Evolutionary conservation across 2,329 filamentous ascomycete species (phyloP).

Genomic region (Aplosporella prunicola): DNA sequence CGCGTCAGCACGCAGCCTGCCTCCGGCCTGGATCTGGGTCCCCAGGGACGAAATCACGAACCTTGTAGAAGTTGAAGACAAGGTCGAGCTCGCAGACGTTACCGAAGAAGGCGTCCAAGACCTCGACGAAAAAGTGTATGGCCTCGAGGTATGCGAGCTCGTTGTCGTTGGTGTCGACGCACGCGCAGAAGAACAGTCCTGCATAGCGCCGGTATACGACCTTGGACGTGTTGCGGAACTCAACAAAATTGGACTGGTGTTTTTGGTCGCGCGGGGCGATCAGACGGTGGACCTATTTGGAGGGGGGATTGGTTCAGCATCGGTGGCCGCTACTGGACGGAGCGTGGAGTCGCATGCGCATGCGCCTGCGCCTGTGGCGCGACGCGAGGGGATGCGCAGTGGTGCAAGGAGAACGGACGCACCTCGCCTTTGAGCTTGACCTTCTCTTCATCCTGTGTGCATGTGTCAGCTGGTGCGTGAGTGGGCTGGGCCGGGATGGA

Average conservation of each 20-base stretch:
- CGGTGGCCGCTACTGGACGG: conserved; percentile 1
- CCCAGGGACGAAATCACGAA: conserved; percentile 23
- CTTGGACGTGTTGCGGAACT: conserved; percentile 78
- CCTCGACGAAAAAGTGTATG: conserved; percentile 99
- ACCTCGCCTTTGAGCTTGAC: conserved; percentile 98
- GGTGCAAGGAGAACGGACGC: conserved; percentile 21
- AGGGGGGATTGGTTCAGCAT: background rate
- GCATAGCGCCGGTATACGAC: conserved; percentile 97
- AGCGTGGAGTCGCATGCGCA: conserved; percentile 1
- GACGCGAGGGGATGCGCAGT: conserved; percentile 2
- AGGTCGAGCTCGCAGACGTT: conserved; percentile 98
- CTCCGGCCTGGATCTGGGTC: background rate
- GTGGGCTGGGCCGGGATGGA: background rate
- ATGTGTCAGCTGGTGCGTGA: background rate
- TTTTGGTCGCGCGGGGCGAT: conserved; percentile 97
- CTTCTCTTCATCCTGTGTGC: conserved; percentile 77
- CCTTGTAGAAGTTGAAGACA: conserved; percentile 64
- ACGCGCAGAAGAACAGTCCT: conserved; percentile 97
- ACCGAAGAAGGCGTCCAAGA: conserved; percentile 95
- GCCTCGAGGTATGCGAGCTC: conserved; percentile 94
- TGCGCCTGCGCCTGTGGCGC: conserved; percentile 6
- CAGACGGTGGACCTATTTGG: conserved; percentile 77
- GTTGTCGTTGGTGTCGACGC: conserved; percentile 98
- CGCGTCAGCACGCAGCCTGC: background rate
- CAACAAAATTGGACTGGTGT: conserved; percentile 99